Conservation (phyloP, 2,329 filamentous ascomycete species). For the Rutstroemia sp. region DNA sequence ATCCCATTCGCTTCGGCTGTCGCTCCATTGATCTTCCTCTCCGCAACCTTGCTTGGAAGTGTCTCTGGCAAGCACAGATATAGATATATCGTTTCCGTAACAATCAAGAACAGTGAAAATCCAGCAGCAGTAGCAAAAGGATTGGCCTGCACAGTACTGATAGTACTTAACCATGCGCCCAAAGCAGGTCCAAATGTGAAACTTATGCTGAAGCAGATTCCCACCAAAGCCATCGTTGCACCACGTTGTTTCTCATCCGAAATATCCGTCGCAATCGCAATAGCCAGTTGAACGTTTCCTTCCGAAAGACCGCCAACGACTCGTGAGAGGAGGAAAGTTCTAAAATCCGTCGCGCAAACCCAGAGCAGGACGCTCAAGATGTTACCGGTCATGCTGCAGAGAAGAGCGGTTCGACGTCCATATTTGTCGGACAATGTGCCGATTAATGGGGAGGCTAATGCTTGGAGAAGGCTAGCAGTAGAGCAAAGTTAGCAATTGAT, state of each 20-base stretch:
- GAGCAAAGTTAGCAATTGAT: conserved; percentile 1
- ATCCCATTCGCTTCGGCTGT: conserved; percentile 15
- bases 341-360: conserved; percentile 89
- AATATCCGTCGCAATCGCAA: conserved; percentile 93
- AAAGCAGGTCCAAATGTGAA: conserved; percentile 95
- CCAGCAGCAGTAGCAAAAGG: conserved; percentile 90
- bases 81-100: conserved; percentile 81
- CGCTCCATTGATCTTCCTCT: conserved; percentile 20
- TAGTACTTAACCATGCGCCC: conserved; percentile 75
- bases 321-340: conserved; percentile 89
- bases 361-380: conserved; percentile 89
- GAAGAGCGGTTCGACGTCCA: conserved; percentile 77
- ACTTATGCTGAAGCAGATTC: conserved; percentile 92
- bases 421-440: conserved; percentile 81
- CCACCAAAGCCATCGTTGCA: conserved; percentile 91
- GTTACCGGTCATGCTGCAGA: conserved; percentile 90
- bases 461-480: conserved; percentile 60
- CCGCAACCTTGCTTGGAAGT: conserved; percentile 49
- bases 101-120: conserved; percentile 76
- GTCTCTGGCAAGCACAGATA: conserved; percentile 85
- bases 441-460: conserved; percentile 85
- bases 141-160: conserved; percentile 74
- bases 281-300: conserved; percentile 93
- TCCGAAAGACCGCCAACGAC: conserved; percentile 90
- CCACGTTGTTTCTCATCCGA: conserved; percentile 79